A percentile compares a stretch with the other conserved stretches of the same genome.
phyloP scores from a whole-genome alignment of 2,329 filamentous ascomycete genomes.

The Exutisphaerella laricina region DNA sequence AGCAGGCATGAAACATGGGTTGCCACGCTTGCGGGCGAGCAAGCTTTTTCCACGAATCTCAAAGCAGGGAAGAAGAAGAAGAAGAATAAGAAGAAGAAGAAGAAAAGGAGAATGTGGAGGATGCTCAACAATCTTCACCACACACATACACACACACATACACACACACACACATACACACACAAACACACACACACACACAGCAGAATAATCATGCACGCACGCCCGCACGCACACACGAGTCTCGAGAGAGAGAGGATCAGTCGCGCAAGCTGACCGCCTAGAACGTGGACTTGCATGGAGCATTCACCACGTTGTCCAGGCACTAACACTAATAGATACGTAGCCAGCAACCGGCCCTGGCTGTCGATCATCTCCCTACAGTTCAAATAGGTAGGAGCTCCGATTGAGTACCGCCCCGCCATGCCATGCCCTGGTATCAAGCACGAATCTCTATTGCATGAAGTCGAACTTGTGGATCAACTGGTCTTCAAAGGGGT shows the following conservation, averaged over 20 bases:
- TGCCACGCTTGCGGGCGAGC: constrained; percentile 9
- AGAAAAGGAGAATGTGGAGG: constrained; percentile 12
- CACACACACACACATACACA: too few relatives aligned
- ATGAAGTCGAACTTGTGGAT: constrained; percentile 24
- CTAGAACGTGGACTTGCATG: constrained; percentile 11
- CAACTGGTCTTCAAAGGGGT: constrained; percentile 20
- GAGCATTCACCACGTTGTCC: constrained; percentile 12
- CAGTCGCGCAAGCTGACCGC: constrained; percentile 10
- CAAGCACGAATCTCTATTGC: constrained; percentile 23
- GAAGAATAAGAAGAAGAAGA: too few relatives aligned
- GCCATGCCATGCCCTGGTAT: constrained; percentile 20
- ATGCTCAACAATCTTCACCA: constrained; percentile 10
- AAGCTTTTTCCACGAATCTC: constrained; percentile 7
- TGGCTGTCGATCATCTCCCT: constrained; percentile 17
- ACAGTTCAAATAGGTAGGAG: constrained; percentile 26
- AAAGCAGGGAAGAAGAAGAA: constrained; percentile 4
- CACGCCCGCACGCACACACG: too few relatives aligned
- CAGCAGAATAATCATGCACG: constrained; percentile 6
- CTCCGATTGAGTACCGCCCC: constrained; percentile 31
- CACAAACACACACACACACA: too few relatives aligned
- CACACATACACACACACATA: too few relatives aligned
- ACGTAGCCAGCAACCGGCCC: constrained; percentile 19
- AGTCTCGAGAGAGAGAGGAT: too few relatives aligned
- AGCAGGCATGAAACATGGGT: constrained; percentile 16
- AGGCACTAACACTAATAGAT: constrained; percentile 18